phyloP scores from a whole-genome alignment of 345 rosid species.

The Citrus sinensis region DVS_A1.0 CM039167.1:2558001-2558500 shows the following conservation, averaged over 20 bases:
- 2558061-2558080: slow-evolving; percentile 71
- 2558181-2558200: slow-evolving; percentile 13
- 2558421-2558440: slow-evolving; percentile 15
- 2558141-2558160: slow-evolving; percentile 71
- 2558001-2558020: slow-evolving; percentile 80
- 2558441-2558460: not conserved
- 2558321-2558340: slow-evolving; percentile 18
- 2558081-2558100: slow-evolving; percentile 72
- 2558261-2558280: not conserved
- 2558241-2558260: slow-evolving; percentile 22
- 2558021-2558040: slow-evolving; percentile 79
- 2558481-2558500: not conserved
- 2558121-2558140: slow-evolving; percentile 73
- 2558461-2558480: not conserved
- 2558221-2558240: slow-evolving; percentile 18
- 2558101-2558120: slow-evolving; percentile 67
- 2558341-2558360: slow-evolving; percentile 9
- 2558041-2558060: slow-evolving; percentile 77
- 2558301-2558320: slow-evolving; percentile 29
- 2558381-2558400: slow-evolving; percentile 11
- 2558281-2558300: not conserved
- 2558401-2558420: slow-evolving; percentile 9
- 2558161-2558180: slow-evolving; percentile 56
- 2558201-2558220: not conserved
- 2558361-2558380: slow-evolving; percentile 9